Conservation (phyloP, 2,329 filamentous ascomycete species). For the Elsinoe necatrix region DNA sequence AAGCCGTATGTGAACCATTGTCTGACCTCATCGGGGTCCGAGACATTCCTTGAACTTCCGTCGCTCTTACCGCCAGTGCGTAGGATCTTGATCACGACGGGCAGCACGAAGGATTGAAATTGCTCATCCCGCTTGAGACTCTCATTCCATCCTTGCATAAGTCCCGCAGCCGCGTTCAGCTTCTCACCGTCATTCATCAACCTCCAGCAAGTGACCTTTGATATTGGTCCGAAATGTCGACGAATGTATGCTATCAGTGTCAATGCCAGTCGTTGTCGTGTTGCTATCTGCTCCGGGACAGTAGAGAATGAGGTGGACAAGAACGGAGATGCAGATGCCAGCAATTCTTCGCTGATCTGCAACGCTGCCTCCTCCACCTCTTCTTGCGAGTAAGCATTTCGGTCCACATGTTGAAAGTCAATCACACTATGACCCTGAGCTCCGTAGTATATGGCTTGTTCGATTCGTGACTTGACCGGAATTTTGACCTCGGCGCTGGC, state of each 20-base stretch:
- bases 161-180: conserved; percentile 64
- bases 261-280: conserved; percentile 63
- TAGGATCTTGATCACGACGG: conserved; percentile 11
- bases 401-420: conserved; percentile 62
- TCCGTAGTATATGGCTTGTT: conserved; percentile 92
- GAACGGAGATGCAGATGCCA: conserved; percentile 66
- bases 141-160: conserved; percentile 77
- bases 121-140: conserved; percentile 66
- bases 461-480: conserved; percentile 79
- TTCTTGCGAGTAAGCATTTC: conserved; percentile 53
- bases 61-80: background rate
- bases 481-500: conserved; percentile 51
- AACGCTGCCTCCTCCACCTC: conserved; percentile 72
- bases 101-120: conserved; percentile 47
- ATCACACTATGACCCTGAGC: conserved; percentile 74
- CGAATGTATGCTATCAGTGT: conserved; percentile 66
- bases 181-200: conserved; percentile 88
- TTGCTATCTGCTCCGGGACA: conserved; percentile 70
- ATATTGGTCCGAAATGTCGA: conserved; percentile 55
- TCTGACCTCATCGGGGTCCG: conserved; percentile 14
- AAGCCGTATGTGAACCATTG: conserved; percentile 20
- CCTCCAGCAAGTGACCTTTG: conserved; percentile 63
- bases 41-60: background rate
- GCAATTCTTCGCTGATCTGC: conserved; percentile 69
- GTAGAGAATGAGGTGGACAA: conserved; percentile 62